These are phyloP conservation scores for Cornus suecica DNA, from an alignment of 148 eudicot species.

Conservation along the genomic window DNA sequence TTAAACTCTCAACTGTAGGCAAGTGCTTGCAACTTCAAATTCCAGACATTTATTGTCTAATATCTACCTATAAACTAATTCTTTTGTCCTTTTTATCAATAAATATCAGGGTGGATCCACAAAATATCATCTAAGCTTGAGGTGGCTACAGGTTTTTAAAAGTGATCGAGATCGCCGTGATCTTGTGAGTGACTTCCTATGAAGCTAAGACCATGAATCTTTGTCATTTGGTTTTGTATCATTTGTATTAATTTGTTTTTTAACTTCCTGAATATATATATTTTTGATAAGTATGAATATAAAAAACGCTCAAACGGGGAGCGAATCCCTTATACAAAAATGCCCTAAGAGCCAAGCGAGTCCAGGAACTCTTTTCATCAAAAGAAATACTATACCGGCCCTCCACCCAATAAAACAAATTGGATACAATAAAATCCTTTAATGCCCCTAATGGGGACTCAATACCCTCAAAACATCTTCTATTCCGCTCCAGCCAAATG, in stretches of 20 bases:
- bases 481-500: too few relatives aligned
- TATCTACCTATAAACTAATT: background rate
- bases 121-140: conserved; percentile 86
- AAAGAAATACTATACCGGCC: too few relatives aligned
- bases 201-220: background rate
- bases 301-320: too few relatives aligned
- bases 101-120: conserved; percentile 87
- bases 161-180: conserved; percentile 99
- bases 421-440: too few relatives aligned
- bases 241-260: background rate
- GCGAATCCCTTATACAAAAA: too few relatives aligned
- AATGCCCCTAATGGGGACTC: too few relatives aligned
- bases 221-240: conserved; percentile 5
- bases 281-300: too few relatives aligned
- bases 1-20: background rate
- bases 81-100: conserved; percentile 16
- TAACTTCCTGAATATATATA: too few relatives aligned
- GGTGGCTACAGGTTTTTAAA: conserved; percentile 90
- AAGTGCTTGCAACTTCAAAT: background rate
- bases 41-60: background rate
- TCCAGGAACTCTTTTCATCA: too few relatives aligned
- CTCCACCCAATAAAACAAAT: too few relatives aligned
- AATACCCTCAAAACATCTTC: too few relatives aligned
- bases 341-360: too few relatives aligned
- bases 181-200: conserved; percentile 61